Evolutionary conservation across 2,329 filamentous ascomycete species (phyloP).

Genomic region (Mariannaea sp.): DNA sequence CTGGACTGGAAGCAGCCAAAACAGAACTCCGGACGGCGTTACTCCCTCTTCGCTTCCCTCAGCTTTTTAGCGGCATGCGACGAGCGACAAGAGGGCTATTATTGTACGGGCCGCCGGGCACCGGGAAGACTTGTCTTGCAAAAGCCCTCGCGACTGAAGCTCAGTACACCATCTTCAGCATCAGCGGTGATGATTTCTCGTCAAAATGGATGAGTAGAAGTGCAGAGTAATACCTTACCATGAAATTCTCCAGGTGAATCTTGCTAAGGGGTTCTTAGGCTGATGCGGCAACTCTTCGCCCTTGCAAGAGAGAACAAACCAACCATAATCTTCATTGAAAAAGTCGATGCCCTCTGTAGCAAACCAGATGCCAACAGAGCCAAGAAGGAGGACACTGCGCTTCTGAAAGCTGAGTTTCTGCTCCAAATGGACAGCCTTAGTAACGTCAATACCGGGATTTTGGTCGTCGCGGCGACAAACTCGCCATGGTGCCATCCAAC

Average conservation of each 20-base stretch:
- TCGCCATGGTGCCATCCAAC: slow-evolving; percentile 17
- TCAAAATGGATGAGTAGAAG: slow-evolving; percentile 16
- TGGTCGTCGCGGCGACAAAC: slow-evolving; percentile 19
- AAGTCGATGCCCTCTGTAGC: slow-evolving; percentile 19
- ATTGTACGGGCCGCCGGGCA: slow-evolving; percentile 17
- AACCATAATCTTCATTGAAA: slow-evolving; percentile 23
- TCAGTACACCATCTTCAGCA: slow-evolving; percentile 11
- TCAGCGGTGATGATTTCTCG: slow-evolving; percentile 15
- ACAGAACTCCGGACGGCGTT: slow-evolving; percentile 18
- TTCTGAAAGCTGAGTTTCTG: slow-evolving; percentile 20
- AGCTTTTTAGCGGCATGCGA: slow-evolving; percentile 19
- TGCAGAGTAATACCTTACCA: slow-evolving; percentile 2
- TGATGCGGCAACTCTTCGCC: slow-evolving; percentile 18
- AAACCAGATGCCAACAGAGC: slow-evolving; percentile 4
- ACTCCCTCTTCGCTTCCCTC: slow-evolving; percentile 20
- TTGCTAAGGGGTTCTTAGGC: background rate
- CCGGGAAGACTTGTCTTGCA: slow-evolving; percentile 19
- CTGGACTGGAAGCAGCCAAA: slow-evolving; percentile 16
- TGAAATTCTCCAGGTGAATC: background rate
- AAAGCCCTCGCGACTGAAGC: slow-evolving; percentile 20
- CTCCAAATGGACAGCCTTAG: slow-evolving; percentile 18
- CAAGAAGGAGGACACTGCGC: slow-evolving; percentile 3
- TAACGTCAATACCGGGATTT: slow-evolving; percentile 16
- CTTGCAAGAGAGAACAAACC: slow-evolving; percentile 21
- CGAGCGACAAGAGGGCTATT: slow-evolving; percentile 11